Evolutionary conservation across 805 yeast species (phyloP), one percentile per base, ranked within the genome.

Genomic region (Hagleromyces aurorensis): DNA sequence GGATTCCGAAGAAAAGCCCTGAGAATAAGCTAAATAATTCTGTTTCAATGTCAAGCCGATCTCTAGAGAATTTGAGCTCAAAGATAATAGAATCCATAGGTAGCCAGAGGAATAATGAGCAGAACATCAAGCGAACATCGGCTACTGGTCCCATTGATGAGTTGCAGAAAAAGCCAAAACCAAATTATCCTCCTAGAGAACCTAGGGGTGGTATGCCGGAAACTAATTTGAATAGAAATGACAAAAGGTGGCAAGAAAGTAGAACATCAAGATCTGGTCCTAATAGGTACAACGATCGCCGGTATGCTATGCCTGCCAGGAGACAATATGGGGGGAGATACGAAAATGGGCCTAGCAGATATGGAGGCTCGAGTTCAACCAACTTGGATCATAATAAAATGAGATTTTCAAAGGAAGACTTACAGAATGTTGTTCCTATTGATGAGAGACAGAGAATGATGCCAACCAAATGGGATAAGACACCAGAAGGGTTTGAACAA

Each of bases 401-500:
- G 7, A 21, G 10, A 7, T 7, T 14, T n/a, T 7, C 11, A n/a
- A n/a, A 27, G n/a, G 38, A 23, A 14, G 58, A 60, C 9, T 48
- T 73, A 9, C 51, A 52, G 4, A 49, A 54, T 13, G 69, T 66
- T 0, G 50, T 61, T 0, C 64, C 78, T 0, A 55, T 83, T 17
- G 69, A 71, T 23, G 60, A 69, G 25, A 52, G 81, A n/a, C 58
- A 60, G 27, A 60, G 77, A 8, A 45, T 57, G 8, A 63, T 61
- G 12, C 51, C 48, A 17, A 64, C 83, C 0, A 57, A 64, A 27
- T 84, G 94, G 94, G 91, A 83, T 29, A 59, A 70, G 14, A 65
- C 67, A 19, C 86, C 94, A 1, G 63, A 64, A 37, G 89, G 84
- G 0, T 79, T 79, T 49, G 91, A 82, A 46, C 69, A 70, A 5